Percentiles rank a stretch among this genome's conserved stretches.
Conservation (phyloP, 371 early-diverging fungal genomes). For the Zopfochytrium polystomum region DNA sequence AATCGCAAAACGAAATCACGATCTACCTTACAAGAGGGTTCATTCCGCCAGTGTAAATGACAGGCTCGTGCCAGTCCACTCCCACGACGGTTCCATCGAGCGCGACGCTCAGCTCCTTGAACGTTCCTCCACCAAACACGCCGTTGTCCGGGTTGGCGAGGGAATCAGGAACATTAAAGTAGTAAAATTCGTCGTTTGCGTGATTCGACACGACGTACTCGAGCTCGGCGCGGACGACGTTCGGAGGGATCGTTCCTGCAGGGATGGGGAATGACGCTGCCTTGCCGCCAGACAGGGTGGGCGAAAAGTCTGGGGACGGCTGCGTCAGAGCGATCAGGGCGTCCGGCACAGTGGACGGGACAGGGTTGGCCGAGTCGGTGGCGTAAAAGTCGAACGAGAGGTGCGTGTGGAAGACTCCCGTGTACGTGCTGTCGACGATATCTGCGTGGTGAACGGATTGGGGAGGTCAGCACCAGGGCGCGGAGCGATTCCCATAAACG, state of each 20-base stretch:
- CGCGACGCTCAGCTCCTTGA: constrained; percentile 32
- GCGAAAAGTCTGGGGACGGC: not conserved
- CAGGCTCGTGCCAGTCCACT: constrained; percentile 28
- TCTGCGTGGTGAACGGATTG: not conserved
- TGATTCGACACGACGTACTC: constrained; percentile 34
- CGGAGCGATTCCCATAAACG: not conserved
- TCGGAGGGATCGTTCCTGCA: constrained; percentile 11
- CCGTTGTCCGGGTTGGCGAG: constrained; percentile 25
- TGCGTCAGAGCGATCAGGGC: constrained; percentile 18
- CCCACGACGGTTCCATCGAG: constrained; percentile 28
- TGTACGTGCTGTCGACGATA: constrained; percentile 18
- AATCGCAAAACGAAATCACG: constrained; percentile 2
- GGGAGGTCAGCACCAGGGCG: not conserved
- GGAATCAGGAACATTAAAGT: constrained; percentile 33
- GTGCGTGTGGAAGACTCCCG: constrained; percentile 18
- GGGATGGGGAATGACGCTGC: constrained; percentile 13
- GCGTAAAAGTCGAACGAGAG: constrained; percentile 20
- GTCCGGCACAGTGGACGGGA: constrained; percentile 18
- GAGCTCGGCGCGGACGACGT: constrained; percentile 22
- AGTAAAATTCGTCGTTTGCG: constrained; percentile 32
- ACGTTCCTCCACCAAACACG: constrained; percentile 27
- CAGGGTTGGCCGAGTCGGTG: not conserved
- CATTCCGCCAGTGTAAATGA: constrained; percentile 37
- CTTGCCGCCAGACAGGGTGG: constrained; percentile 12
- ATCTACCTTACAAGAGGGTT: constrained; percentile 28